Evolutionary conservation across 352 stramenopile genomes (phyloP), one percentile per base, ranked within the genome.

Genomic region (Hyaloperonospora arabidopsidis): DNA sequence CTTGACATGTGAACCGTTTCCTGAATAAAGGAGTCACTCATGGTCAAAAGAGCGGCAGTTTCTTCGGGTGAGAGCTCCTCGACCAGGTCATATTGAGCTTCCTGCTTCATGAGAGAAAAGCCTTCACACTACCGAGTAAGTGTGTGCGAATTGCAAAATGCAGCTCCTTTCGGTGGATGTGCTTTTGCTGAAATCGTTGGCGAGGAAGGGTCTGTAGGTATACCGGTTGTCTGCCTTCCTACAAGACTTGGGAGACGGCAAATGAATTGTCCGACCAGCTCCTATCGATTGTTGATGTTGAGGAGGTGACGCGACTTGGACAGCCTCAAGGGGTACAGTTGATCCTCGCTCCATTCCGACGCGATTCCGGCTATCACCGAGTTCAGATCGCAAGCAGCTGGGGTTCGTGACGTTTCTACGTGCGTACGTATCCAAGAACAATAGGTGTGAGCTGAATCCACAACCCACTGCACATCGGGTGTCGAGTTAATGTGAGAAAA

Each of bases 1-100:
- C 54, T 67, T 29, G 63, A 71, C 63, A 71, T 68, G 44, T 68
- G 59, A 13, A 71, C 54, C 2, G 63, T 55, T 53, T 72, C 63
- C 49, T 63, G 59, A 35, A 71, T 52, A 22, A 67, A 71, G 12
- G 59, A 52, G 49, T 72, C 63, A 47, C 59, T 72, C 50, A 68
- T 68, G 23, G 29, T 72, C 18, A 67, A 48, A 1, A 72, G 40
- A 6, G 54, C 63, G 12, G 54, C 54, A 4, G 54, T 55, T 18
- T 72, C 59, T 65, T 68, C 59, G 10, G 44, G 45, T 21, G 50
- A 64, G 21, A 71, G 38, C 41, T 50, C 49, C 14, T 57, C 41
- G 1, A 34, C 34, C 17, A 39, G 10, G 21, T 39, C 41, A 2
- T 48, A 34, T 10, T 41, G 22, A 21, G 43, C 43, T 29, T 49